These are phyloP conservation scores for Mortierella sp. DNA, from an alignment of 371 early-diverging fungal genomes.

Conservation along the genomic window DNA sequence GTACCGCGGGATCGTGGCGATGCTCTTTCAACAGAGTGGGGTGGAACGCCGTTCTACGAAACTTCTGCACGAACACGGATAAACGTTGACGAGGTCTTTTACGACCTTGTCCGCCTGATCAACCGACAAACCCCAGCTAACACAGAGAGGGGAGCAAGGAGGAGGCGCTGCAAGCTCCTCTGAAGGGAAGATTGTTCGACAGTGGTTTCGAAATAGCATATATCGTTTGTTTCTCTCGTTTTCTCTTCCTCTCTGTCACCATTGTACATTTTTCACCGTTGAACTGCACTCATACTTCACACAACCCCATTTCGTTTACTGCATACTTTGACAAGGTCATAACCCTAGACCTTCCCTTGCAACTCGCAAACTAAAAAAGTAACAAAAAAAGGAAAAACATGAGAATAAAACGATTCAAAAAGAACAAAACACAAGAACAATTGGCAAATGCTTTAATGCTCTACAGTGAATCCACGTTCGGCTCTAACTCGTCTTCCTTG, in stretches of 20 bases:
- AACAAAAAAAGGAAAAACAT: neutral
- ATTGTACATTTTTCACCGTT: neutral
- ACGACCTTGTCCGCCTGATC: conserved; percentile 73
- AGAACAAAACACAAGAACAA: neutral
- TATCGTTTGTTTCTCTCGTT: no score
- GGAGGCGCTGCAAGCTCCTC: conserved; percentile 28
- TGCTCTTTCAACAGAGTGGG: conserved; percentile 78
- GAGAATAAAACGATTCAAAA: neutral
- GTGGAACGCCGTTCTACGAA: conserved; percentile 82
- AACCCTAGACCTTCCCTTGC: neutral
- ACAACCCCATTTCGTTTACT: neutral
- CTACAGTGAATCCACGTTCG: conserved; percentile 29
- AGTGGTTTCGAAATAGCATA: no score
- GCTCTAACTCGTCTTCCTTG: conserved; percentile 55
- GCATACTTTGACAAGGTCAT: neutral
- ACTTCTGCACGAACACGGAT: conserved; percentile 88
- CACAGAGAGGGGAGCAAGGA: conserved; percentile 11
- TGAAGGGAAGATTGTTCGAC: neutral
- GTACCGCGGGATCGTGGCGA: conserved; percentile 78
- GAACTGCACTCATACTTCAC: conserved; percentile 1
- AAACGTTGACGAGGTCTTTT: conserved; percentile 86
- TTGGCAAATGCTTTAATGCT: neutral
- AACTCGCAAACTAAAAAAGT: neutral
- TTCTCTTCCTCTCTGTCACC: neutral
- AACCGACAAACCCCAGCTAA: conserved; percentile 59